phyloP scores from a whole-genome alignment of 2,329 filamentous ascomycete species.

The Diaporthe nobilis region DNA sequence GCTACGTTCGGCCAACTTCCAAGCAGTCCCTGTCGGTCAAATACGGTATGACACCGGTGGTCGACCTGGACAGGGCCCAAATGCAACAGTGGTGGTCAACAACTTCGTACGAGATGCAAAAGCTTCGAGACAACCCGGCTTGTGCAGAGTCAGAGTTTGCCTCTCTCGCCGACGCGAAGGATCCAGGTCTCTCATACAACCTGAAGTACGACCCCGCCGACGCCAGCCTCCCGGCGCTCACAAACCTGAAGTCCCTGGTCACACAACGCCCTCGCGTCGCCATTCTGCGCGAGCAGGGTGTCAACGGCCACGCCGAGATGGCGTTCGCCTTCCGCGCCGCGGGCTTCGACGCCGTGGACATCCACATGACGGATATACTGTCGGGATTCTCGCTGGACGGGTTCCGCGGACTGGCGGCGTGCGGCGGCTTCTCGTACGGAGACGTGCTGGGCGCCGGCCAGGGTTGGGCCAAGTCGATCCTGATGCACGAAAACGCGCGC shows the following conservation, averaged over 20 bases:
- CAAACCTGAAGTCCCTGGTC: constrained; percentile 71
- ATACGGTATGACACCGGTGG: constrained; percentile 77
- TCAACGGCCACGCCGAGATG: constrained; percentile 98
- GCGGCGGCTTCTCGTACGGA: constrained; percentile 96
- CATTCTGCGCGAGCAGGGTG: constrained; percentile 94
- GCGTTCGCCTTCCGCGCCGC: constrained; percentile 94
- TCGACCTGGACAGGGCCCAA: constrained; percentile 76
- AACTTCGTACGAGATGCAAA: constrained; percentile 93
- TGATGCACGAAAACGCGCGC: constrained; percentile 83
- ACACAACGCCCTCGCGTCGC: constrained; percentile 80
- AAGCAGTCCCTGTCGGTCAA: constrained; percentile 85
- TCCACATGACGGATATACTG: constrained; percentile 96
- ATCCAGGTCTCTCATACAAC: constrained; percentile 89
- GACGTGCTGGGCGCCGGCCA: constrained; percentile 91
- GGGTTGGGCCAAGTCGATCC: constrained; percentile 94
- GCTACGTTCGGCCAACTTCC: constrained; percentile 75
- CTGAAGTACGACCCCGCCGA: constrained; percentile 86
- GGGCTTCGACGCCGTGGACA: constrained; percentile 91
- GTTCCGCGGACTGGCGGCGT: constrained; percentile 92
- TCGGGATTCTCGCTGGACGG: constrained; percentile 83
- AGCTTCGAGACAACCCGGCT: constrained; percentile 86
- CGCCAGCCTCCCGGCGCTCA: constrained; percentile 78
- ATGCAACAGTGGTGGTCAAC: constrained; percentile 91
- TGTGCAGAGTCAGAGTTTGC: constrained; percentile 89
- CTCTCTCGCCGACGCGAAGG: constrained; percentile 79